Base-by-base conservation (phyloP, 352 stramenopile species). In the Phytophthora hibernalis region DNA sequence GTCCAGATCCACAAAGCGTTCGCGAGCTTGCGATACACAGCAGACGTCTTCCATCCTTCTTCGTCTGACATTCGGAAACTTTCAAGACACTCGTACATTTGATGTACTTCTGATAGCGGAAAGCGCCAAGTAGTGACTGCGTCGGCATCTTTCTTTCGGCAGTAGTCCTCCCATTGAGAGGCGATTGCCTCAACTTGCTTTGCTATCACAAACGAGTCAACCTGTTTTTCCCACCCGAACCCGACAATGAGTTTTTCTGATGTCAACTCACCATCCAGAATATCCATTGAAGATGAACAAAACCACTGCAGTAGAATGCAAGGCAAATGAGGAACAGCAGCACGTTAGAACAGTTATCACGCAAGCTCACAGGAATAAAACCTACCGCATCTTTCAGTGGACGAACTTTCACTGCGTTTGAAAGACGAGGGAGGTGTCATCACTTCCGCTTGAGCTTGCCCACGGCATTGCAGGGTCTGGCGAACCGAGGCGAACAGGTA, bases 1-100 rank as follows among this genome's bases (percentile, higher is more conserved):
- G 84, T 93, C 84, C 86, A 94, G 24, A 94, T 77, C 86, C 86
- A 94, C 9, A 74, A 38, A 18, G 72, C 59, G 51, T 83, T 72
- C 28, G 55, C 54, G 10, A 94, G 48, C 16, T 74, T 75, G n/a
- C 77, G 47, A 61, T 80, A 72, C 38, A 82, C 53, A 16, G 57
- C 20, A 53, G 66, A 70, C 15, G 64, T 54, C 9, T 43, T 56
- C 66, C 73, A 79, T 22, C 33, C 59, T 6, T 81, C 61, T 59
- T 79, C 68, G 20, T 78, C 64, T 28, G 28, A 55, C 16, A 70
- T 28, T 47, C 67, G 56, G 48, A 67, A 71, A 40, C 48, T 64
- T n/a, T 92, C 82, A 6, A 93, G 59, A 9, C 65, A 47, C 18
- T 82, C 67, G 50, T 94, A 94, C 56, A 94, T 77, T 18, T 69